These are phyloP conservation scores for Vitis rupestris DNA, from an alignment of 164 flowering plant species.

Conservation along the genomic window DNA sequence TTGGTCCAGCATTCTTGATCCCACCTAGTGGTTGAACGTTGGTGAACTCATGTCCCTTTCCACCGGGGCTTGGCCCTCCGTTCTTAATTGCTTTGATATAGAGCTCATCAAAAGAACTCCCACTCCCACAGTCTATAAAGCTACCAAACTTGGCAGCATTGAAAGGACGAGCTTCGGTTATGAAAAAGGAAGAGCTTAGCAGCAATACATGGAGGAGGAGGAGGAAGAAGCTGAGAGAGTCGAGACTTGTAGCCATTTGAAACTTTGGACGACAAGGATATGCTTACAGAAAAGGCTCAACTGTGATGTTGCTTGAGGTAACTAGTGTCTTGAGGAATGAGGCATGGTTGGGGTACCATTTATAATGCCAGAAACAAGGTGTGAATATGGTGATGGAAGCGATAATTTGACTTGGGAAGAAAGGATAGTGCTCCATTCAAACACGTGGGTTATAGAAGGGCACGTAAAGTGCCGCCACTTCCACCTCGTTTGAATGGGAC, in stretches of 20 bases:
- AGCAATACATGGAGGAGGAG: neutral
- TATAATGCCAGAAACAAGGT: too few species aligned
- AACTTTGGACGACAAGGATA: neutral
- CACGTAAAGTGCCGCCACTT: too few species aligned
- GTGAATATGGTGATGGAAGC: too few species aligned
- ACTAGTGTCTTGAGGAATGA: too few species aligned
- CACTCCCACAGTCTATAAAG: constrained; percentile 1
- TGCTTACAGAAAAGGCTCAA: neutral
- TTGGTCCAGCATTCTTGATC: too few species aligned
- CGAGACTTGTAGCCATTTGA: constrained; percentile 1
- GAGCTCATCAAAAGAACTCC: constrained; percentile 7
- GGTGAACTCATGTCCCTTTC: neutral
- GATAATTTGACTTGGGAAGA: too few species aligned
- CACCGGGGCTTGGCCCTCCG: constrained; percentile 15
- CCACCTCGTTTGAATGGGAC: too few species aligned
- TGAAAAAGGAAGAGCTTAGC: neutral
- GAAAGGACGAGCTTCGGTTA: constrained; percentile 22
- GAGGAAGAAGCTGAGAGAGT: neutral
- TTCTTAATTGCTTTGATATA: constrained; percentile 7
- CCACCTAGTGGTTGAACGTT: too few species aligned
- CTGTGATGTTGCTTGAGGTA: neutral
- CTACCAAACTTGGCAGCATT: neutral
- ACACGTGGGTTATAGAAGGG: too few species aligned
- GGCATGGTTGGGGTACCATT: too few species aligned
- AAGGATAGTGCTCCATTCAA: too few species aligned